Conservation (phyloP, 2,329 filamentous ascomycete species). For the Moelleriella libera region DNA sequence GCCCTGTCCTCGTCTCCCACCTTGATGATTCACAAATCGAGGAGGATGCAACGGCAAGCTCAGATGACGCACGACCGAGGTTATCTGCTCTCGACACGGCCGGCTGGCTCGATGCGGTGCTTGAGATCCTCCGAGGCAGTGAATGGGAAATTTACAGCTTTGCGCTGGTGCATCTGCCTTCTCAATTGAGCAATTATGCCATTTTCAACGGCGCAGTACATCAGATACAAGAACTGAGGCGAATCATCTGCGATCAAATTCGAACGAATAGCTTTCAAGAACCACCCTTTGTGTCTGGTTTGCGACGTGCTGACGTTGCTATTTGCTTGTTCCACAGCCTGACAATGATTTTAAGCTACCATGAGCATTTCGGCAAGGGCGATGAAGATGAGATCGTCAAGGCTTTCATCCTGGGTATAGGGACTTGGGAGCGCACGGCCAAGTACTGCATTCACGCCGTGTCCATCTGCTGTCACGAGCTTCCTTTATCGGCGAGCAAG, state of each 20-base stretch:
- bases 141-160: conserved; percentile 94
- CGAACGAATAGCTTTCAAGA: conserved; percentile 65
- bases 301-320: conserved; percentile 78
- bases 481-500: conserved; percentile 77
- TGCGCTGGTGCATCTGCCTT: conserved; percentile 69
- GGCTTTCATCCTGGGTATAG: conserved; percentile 74
- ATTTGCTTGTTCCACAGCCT: conserved; percentile 79
- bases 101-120: conserved; percentile 64
- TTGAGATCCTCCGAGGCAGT: conserved; percentile 57
- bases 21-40: neutral
- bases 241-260: conserved; percentile 69
- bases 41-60: conserved; percentile 6
- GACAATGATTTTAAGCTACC: conserved; percentile 82
- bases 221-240: conserved; percentile 63
- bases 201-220: conserved; percentile 63
- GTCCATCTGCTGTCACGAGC: conserved; percentile 87
- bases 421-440: conserved; percentile 71
- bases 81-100: conserved; percentile 37
- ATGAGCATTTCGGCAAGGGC: conserved; percentile 66
- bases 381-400: conserved; percentile 85
- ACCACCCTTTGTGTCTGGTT: conserved; percentile 61
- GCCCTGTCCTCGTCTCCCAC: conserved; percentile 34
- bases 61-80: conserved; percentile 19
- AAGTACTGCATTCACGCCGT: conserved; percentile 91
- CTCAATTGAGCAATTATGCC: conserved; percentile 80